Evolutionary conservation across 257 asterid genomes (phyloP), one percentile per base, ranked within the genome.

Genomic region (Solanum habrochaites): DNA sequence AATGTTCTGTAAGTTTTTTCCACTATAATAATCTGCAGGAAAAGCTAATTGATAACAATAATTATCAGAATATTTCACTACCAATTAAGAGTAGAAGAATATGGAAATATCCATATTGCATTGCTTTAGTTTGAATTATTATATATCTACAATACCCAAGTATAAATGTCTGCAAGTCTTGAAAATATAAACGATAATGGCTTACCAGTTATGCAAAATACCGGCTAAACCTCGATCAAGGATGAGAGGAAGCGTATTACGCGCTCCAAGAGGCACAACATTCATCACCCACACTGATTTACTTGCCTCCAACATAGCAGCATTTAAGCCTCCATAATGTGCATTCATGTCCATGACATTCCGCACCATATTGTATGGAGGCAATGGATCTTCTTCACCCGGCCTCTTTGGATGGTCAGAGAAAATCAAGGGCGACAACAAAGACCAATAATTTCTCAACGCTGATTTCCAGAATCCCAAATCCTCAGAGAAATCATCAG

Each of bases 321-420:
- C 89, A 93, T 93, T 94, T 18, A 95, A 86, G 78, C 98, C 99
- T 18, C 99, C 99, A 85, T 94, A 97, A 92, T 89, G 93, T 69
- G 98, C 98, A 90, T 87, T 94, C 98, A 95, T 93, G 92, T 95
- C 99, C 98, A 96, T 95, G 90, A 95, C 97, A 90, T 95, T 96
- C 77, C 98, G 91, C 78, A 97, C 93, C 98, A 95, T 94, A 88
- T 97, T 94, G 88, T 94, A 94, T 12, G 98, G 99, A 87, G 98
- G 96, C 88, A 91, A 88, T 14, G 99, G 99, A 82, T 97, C 99
- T 90, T 96, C 99, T 78, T 95, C 98, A 60, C 97, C 97, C 1
- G 97, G 97, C 91, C 99, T 93, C 90, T 96, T 96, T 29, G 98
- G 99, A 92, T 95, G 98, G 92, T 95, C 99, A 52, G 99, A 96